phyloP scores from a whole-genome alignment of 352 stramenopile species.

The Ophiocytium majus region DNA sequence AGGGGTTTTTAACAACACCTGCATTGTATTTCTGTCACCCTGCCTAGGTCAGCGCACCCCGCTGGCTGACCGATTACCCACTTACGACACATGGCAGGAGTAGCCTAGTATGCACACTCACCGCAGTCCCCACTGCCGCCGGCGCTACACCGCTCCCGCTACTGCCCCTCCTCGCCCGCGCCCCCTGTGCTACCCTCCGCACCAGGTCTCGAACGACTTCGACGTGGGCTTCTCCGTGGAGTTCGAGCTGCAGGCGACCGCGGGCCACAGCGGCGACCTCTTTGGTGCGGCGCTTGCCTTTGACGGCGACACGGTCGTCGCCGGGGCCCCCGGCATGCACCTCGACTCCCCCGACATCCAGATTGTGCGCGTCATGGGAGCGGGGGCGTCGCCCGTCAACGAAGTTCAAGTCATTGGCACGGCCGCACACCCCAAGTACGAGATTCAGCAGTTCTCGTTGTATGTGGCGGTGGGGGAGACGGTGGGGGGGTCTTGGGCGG shows the following conservation, averaged over 20 bases:
- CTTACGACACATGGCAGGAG: no score
- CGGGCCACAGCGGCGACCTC: constrained; percentile 36
- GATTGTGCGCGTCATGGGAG: constrained; percentile 30
- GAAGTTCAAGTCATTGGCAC: constrained; percentile 50
- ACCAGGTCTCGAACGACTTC: constrained; percentile 4
- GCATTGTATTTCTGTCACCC: no score
- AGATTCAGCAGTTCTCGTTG: constrained; percentile 49
- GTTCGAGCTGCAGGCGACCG: constrained; percentile 43
- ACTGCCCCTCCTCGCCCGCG: no score
- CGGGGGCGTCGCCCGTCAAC: background rate
- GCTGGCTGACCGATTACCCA: no score
- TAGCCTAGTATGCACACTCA: no score
- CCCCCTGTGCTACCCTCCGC: no score
- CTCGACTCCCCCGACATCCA: constrained; percentile 40
- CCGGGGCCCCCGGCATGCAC: constrained; percentile 43
- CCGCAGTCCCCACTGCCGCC: no score
- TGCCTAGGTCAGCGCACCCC: no score
- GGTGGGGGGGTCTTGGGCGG: constrained; percentile 37
- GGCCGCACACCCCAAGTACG: constrained; percentile 27
- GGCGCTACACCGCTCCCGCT: no score
- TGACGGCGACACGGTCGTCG: constrained; percentile 33
- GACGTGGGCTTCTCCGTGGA: constrained; percentile 52
- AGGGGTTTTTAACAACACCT: no score
- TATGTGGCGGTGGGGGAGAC: constrained; percentile 42
- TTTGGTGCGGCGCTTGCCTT: constrained; percentile 43